Evolutionary conservation across 768 basidiomycete species (phyloP).

Genomic region (Tylopilus cervinicoccineus): DNA sequence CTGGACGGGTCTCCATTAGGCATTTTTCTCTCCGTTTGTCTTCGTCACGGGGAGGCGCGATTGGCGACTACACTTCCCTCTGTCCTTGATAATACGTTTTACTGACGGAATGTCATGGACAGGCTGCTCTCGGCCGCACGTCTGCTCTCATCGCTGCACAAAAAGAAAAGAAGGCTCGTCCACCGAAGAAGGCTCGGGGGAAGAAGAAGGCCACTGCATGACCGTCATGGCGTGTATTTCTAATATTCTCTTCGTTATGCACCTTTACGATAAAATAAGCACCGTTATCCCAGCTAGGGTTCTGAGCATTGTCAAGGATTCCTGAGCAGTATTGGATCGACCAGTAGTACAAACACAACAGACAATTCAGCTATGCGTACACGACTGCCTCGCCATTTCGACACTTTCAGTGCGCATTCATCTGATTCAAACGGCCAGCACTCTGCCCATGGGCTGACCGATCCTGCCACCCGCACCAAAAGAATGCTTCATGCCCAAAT

Average conservation of each 20-base stretch:
- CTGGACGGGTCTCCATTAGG: conserved; percentile 20
- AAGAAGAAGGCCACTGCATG: conserved; percentile 55
- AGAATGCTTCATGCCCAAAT: conserved; percentile 27
- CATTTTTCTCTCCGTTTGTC: conserved; percentile 27
- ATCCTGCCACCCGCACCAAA: conserved; percentile 50
- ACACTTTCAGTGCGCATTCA: background rate
- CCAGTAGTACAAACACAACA: conserved; percentile 10
- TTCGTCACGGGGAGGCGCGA: conserved; percentile 29
- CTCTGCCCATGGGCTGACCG: conserved; percentile 53
- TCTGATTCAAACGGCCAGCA: conserved; percentile 29
- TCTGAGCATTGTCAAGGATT: background rate
- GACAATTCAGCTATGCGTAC: conserved; percentile 7
- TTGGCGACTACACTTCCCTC: conserved; percentile 22
- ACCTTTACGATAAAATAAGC: conserved; percentile 18
- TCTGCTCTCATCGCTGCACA: conserved; percentile 69
- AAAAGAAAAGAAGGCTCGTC: conserved; percentile 64
- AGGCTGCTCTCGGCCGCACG: conserved; percentile 76
- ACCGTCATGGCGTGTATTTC: conserved; percentile 23
- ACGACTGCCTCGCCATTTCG: background rate
- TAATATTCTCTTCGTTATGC: conserved; percentile 21
- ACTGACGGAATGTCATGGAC: conserved; percentile 19
- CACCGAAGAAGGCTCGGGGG: conserved; percentile 68
- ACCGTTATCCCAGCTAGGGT: conserved; percentile 5
- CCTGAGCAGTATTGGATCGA: conserved; percentile 4
- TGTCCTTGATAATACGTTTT: conserved; percentile 41